Evolutionary conservation across 371 early-diverging fungal species (phyloP).

Genomic region (Apophysomyces sp.): DNA sequence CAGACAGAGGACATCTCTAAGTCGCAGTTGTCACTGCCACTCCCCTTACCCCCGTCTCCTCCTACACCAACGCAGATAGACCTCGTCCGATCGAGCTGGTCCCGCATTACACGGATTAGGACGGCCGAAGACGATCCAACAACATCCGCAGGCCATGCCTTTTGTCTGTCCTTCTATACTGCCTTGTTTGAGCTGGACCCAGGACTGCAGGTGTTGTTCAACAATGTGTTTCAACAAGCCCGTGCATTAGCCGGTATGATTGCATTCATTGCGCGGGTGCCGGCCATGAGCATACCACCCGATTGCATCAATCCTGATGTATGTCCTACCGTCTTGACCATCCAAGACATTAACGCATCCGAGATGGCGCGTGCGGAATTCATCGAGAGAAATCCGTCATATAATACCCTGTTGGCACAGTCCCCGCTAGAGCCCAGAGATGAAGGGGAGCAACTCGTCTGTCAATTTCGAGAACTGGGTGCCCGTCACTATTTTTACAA

Average conservation of each 20-base stretch:
- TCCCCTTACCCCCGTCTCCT: background rate
- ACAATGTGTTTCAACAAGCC: conserved; percentile 31
- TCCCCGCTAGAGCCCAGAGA: background rate
- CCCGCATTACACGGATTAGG: conserved; percentile 20
- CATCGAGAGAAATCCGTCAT: background rate
- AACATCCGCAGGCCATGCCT: conserved; percentile 28
- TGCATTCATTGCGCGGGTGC: conserved; percentile 19
- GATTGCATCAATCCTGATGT: background rate
- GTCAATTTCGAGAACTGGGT: conserved; percentile 10
- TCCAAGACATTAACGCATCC: background rate
- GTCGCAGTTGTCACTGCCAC: background rate
- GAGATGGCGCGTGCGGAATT: background rate
- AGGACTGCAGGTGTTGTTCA: conserved; percentile 12
- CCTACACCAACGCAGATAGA: conserved; percentile 26
- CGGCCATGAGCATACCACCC: background rate
- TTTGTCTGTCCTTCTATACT: conserved; percentile 28
- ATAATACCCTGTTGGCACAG: background rate
- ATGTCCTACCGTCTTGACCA: background rate
- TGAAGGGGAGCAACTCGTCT: background rate
- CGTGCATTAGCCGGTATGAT: conserved; percentile 34
- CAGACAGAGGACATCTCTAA: background rate
- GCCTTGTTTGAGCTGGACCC: conserved; percentile 29
- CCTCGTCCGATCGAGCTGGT: conserved; percentile 28
- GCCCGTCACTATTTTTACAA: conserved; percentile 19
- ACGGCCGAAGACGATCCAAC: conserved; percentile 13